Evolutionary conservation across 768 basidiomycete species (phyloP), one percentile per base, ranked within the genome.

Genomic region (Crucibulum laeve): DNA sequence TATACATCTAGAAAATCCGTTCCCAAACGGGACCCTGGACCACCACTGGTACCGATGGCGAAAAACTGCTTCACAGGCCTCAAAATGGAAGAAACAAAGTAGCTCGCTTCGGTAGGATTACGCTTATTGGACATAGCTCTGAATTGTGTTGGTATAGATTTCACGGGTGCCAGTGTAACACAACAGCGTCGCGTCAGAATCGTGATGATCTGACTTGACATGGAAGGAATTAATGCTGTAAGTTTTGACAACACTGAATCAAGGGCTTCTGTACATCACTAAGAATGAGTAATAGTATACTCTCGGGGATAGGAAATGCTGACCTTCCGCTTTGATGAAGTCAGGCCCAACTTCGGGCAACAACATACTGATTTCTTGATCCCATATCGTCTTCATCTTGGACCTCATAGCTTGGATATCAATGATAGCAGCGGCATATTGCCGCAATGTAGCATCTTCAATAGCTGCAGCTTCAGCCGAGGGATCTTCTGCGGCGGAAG

Each of bases 141-240:
- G 53, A 94, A 89, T 54, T 97, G 93, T 0, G 87, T 84, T 1
- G 91, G 91, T 55, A 97, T 88, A 0, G 88, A 86, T 38, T 89
- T 78, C 45, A 97, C 88, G 11, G 87, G 82, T 23, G 84, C 77
- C 34, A 98, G 76, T 5, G 84, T 80, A 50, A 96, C 94, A 48
- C 82, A 85, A 51, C 87, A 91, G n/a, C 91, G 80, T 47, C 79
- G 77, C 14, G 79, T 79, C 21, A 98, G 68, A 41, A 95, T 82
- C 8, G 68, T 56, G 19, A 87, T 61, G 43, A 95, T 77, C 42
- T 88, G 84, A 21, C 58, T 69, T 4, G 82, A 76, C 45, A 88
- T 62, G 2, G 78, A 69, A 11, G 76, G 68, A n/a, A 81, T 66
- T n/a, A 83, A 58, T 2, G 70, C 59, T 1, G 67, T 67, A 4